Evolutionary conservation across 2,329 filamentous ascomycete species (phyloP).

Genomic region (Colletotrichum aenigma): DNA sequence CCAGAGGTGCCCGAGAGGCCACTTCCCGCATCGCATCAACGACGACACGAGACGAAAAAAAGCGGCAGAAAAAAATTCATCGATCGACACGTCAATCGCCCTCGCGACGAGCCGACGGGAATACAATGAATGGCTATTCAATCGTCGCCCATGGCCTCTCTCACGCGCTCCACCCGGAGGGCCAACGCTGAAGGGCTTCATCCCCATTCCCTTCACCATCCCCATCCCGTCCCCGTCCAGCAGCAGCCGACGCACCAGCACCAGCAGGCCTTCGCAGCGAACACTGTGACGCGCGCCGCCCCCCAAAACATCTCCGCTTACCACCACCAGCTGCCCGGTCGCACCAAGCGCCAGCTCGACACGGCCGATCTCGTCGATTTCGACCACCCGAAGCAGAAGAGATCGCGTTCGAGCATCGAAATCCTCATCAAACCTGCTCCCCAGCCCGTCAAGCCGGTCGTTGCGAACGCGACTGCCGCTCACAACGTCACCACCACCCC

Average conservation of each 20-base stretch:
- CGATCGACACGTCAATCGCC: conserved; percentile 12
- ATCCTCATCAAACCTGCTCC: conserved; percentile 39
- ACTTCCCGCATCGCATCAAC: conserved; percentile 19
- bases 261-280: conserved; percentile 28
- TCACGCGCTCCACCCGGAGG: conserved; percentile 56
- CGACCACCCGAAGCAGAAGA: conserved; percentile 52
- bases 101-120: conserved; percentile 8
- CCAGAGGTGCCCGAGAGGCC: neutral
- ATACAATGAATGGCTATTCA: conserved; percentile 31
- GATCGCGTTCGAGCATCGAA: conserved; percentile 57
- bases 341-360: conserved; percentile 55
- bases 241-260: conserved; percentile 16
- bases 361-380: conserved; percentile 44
- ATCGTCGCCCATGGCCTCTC: conserved; percentile 51
- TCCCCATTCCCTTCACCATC: conserved; percentile 29
- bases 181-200: conserved; percentile 42
- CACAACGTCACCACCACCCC: conserved; percentile 6
- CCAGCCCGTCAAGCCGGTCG: conserved; percentile 24
- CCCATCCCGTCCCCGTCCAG: conserved; percentile 16
- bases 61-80: neutral
- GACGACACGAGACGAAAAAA: neutral
- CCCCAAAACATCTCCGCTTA: conserved; percentile 35
- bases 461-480: neutral
- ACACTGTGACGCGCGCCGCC: conserved; percentile 31
- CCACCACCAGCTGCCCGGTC: conserved; percentile 37